Base-by-base conservation (phyloP, 345 rosid genomes). In the Capsella bursapastoris region DNA sequence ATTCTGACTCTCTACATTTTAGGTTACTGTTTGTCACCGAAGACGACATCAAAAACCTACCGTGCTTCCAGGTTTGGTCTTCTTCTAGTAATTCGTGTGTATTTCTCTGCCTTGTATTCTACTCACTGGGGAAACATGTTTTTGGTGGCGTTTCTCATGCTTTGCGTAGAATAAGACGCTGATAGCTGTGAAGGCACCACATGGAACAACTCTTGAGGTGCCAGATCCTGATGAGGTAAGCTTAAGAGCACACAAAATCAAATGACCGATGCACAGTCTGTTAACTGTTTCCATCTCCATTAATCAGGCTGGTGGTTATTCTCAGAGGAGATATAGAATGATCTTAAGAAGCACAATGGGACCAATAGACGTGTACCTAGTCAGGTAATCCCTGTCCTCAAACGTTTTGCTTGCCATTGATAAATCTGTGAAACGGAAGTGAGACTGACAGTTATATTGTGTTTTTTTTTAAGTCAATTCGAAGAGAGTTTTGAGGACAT, bases 151-250 rank as follows among this genome's bases (percentile, higher is more conserved):
- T 74, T 10, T 64, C 29, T 43, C 63, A 51, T 62, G 31, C 58
- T 68, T 77, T 22, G 22, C 31, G 63, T 81, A 95, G 98, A 92
- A 92, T 75, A 97, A 95, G 84, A 95, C 99, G 58, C 70, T 95
- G 57, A 88, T 95, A 76, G 98, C 98, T 37, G 90, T 92, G 38
- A 92, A 92, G 80, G 99, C 99, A 81, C 99, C 99, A n/a, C 99
- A 95, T 77, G 99, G 97, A 58, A 95, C 99, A 65, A 95, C 96
- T 68, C 84, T 95, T 37, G 99, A 95, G 83, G 99, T 95, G 74
- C 99, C 99, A 41, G 99, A 90, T 84, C 99, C 99, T 59, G 99
- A 92, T 79, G 99, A 95, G 97, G 97, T 95, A 86, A 78, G 72
- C 76, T 52, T 53, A 64, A 50, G 35, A 53, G 50, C 68, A 51